These are phyloP conservation scores for Zymoseptoria pseudotritici DNA, from an alignment of 2,329 filamentous ascomycete species.

Conservation along the genomic window DNA sequence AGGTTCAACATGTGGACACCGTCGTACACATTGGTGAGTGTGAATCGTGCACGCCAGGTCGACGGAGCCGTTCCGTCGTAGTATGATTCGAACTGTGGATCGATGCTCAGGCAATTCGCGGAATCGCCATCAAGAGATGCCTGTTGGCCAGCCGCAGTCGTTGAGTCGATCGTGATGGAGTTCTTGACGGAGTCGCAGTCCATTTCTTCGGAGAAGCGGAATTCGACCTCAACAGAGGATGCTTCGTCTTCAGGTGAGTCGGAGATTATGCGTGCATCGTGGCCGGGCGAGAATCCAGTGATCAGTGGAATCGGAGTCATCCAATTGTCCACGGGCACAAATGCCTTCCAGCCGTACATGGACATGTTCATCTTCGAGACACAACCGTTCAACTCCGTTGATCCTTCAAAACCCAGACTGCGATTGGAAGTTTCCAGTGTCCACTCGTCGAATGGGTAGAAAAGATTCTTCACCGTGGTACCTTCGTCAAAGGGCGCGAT, in stretches of 20 bases:
- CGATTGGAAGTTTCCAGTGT: constrained; percentile 42
- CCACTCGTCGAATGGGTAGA: constrained; percentile 54
- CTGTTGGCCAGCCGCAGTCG: constrained; percentile 39
- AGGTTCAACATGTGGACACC: constrained; percentile 54
- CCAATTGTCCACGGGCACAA: constrained; percentile 48
- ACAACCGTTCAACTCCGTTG: constrained; percentile 48
- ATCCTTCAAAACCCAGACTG: constrained; percentile 42
- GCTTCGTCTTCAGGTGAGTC: constrained; percentile 31
- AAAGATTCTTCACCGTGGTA: constrained; percentile 54
- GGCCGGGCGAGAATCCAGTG: constrained; percentile 54
- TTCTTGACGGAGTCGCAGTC: constrained; percentile 49
- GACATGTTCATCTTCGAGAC: constrained; percentile 45
- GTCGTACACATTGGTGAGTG: constrained; percentile 50
- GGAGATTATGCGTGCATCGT: constrained; percentile 52
- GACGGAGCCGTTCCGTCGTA: constrained; percentile 47
- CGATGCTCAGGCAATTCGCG: constrained; percentile 40
- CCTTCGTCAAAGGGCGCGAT: constrained; percentile 49
- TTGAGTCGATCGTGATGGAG: constrained; percentile 47
- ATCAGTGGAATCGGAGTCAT: constrained; percentile 49
- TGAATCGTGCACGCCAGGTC: constrained; percentile 47
- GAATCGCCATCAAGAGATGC: constrained; percentile 40
- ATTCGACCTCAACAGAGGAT: constrained; percentile 41
- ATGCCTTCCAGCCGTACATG: constrained; percentile 53
- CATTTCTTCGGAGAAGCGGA: constrained; percentile 56
- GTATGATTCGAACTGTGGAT: constrained; percentile 33